Base-by-base conservation (phyloP, 2,329 filamentous ascomycete species). In the Colletotrichum destructivum region DNA sequence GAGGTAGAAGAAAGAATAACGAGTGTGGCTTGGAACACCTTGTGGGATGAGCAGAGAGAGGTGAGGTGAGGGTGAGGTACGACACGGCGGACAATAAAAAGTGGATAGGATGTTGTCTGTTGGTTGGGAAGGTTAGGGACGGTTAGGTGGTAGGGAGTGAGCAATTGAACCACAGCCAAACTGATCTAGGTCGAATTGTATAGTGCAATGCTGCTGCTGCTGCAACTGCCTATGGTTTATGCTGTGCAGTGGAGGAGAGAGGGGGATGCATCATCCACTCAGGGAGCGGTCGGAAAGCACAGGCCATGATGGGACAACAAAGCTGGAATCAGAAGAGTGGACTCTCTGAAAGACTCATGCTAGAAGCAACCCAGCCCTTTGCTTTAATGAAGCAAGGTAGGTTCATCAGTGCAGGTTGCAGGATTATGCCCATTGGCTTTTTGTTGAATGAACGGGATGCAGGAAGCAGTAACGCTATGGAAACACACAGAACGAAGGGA, bases 11-110 rank as follows among this genome's bases (percentile, higher is more conserved):
- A 15, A 47, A 40, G 55, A 49, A 40, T 70, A 63, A 68, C 59
- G 59, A 63, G 35, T 61, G 51, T 55, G 47, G 62, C 47, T 49
- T 21, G 62, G 55, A 26, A 55, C 49, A 26, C 47, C 55, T 70
- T 31, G 40, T 66, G 57, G 31, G 57, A 71, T 57, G 26, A 35
- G 12, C 42, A 52, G 42, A 40, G 49, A 55, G 47, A 66, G 35
- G 67, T 59, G 51, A 70, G 62, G 49, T 70, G 23, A 70, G 47
- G 62, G 51, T 38, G 35, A 38, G 35, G 35, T 38, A 61, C 55
- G 38, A 59, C 52, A 62, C 62, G 55, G 62, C 57, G 68, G 56
- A 71, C 51, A 52, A 52, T 61, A 52, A 68, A 62, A 70, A 71
- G 44, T 44, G 44, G 67, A 68, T 62, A 44, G n/a, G 56, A 68